Base-by-base conservation (phyloP, 2,329 filamentous ascomycete genomes). In the Nothomitra cinnamomea region DNA sequence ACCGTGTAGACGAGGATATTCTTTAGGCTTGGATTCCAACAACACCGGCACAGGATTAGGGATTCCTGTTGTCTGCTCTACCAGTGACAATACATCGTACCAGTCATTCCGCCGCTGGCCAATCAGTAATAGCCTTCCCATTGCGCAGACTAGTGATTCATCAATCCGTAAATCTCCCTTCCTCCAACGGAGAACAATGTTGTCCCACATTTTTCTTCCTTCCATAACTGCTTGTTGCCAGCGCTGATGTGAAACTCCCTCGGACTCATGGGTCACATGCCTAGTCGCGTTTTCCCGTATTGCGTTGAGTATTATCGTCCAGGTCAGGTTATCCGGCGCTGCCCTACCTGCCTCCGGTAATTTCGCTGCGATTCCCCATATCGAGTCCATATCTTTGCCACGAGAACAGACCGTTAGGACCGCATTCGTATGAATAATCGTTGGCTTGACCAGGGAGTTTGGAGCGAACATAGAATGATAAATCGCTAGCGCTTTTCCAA, bases 391-490 rank as follows among this genome's bases (percentile, higher is more conserved):
- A 63, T 95, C 83, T 12, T 73, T 66, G 2, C 85, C 82, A 55
- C 79, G 75, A 49, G 82, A 77, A 64, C 89, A 96, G 7, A 92
- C 84, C 55, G 82, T 80, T 45, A 98, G 71, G n/a, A 88, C 79
- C 8, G 89, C 86, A 64, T 98, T 98, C 57, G 86, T 80, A 63
- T 96, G 92, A 54, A 87, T 84, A 36, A 82, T 83, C 59, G 81
- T 85, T 15, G 85, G 83, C 58, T 80, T 74, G 51, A 94, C 72
- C 6, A 74, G 72, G 1, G 77, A 77, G 51, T 77, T 79, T 36
- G 78, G 74, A 3, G 73, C 74, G 40, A 75, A 73, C 69, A 96
- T 84, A 53, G 79, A 79, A 59, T 86, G 77, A 70, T 94, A 96
- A 52, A 95, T 72, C 55, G 78, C 77, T 47, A 89, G 67, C 0